Evolutionary conservation across 2,329 filamentous ascomycete species (phyloP).

Genomic region (Aphanocladium album): DNA sequence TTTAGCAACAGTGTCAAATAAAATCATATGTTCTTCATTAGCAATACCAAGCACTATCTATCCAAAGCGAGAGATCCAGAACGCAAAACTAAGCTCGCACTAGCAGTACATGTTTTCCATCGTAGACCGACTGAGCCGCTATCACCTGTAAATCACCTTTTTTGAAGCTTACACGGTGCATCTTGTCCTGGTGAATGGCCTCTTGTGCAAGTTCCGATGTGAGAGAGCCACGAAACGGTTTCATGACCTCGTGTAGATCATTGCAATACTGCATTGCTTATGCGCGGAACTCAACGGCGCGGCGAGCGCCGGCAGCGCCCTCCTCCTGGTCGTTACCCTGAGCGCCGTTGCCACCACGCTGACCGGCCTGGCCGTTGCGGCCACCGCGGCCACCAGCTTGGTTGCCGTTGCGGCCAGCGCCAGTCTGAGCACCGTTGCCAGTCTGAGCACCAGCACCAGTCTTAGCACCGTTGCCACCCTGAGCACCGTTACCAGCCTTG

Average conservation of each 20-base stretch:
- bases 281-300: slow-evolving; percentile 16
- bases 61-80: neutral
- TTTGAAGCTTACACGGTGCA: neutral
- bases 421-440: neutral
- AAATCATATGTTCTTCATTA: slow-evolving; percentile 1
- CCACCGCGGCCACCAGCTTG: neutral
- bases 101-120: neutral
- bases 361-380: neutral
- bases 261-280: slow-evolving; percentile 2
- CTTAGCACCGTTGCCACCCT: neutral
- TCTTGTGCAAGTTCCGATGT: neutral
- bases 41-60: neutral
- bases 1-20: neutral
- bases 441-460: neutral
- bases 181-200: neutral
- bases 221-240: neutral
- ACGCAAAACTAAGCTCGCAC: neutral
- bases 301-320: slow-evolving; percentile 12
- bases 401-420: neutral
- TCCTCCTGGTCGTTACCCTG: neutral
- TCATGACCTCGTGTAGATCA: neutral
- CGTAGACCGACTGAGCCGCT: neutral
- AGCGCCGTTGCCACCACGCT: neutral
- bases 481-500: too few species aligned
- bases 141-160: neutral